A percentile compares a stretch with the other conserved stretches of the same genome.
Conservation (phyloP, 2,329 filamentous ascomycete genomes). For the Apiospora hydei region DNA sequence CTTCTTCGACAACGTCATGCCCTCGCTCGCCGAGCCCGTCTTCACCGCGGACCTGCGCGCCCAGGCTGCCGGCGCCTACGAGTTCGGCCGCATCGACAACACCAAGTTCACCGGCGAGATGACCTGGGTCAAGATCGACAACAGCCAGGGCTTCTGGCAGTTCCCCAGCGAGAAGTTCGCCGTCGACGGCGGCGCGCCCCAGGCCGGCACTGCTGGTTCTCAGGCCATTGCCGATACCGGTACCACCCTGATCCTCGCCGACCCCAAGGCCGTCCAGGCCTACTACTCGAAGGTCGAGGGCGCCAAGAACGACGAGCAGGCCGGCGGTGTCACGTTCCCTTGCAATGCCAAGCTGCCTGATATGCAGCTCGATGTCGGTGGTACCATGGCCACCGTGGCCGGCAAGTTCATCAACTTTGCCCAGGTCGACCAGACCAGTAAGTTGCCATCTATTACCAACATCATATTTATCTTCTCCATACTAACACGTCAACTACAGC, state of each 20-base stretch:
- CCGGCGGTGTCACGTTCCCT: conserved; percentile 56
- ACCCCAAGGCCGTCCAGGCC: conserved; percentile 55
- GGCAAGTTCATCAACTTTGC: conserved; percentile 63
- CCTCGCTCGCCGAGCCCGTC: conserved; percentile 40
- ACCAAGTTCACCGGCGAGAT: conserved; percentile 44
- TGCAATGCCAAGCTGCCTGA: conserved; percentile 56
- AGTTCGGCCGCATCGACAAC: conserved; percentile 47
- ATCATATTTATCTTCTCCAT: conserved; percentile 29
- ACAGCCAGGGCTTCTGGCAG: conserved; percentile 46
- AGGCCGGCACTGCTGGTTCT: conserved; percentile 46
- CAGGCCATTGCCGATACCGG: conserved; percentile 65
- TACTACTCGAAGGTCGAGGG: conserved; percentile 58
- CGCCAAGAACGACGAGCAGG: conserved; percentile 47
- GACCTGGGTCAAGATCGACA: conserved; percentile 43
- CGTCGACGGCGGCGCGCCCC: conserved; percentile 40
- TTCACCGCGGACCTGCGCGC: conserved; percentile 46
- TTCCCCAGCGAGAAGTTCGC: conserved; percentile 44
- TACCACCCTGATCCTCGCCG: conserved; percentile 69
- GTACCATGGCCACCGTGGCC: conserved; percentile 61
- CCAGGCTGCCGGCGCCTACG: conserved; percentile 45
- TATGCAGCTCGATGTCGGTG: conserved; percentile 63
- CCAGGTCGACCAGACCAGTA: conserved; percentile 57
- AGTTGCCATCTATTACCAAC: conserved; percentile 34
- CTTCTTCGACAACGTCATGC: conserved; percentile 45
- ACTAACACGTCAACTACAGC: conserved; percentile 41